Evolutionary conservation across 805 yeast species (phyloP), one percentile per base, ranked within the genome.

Genomic region (Metschnikowia sp.): DNA sequence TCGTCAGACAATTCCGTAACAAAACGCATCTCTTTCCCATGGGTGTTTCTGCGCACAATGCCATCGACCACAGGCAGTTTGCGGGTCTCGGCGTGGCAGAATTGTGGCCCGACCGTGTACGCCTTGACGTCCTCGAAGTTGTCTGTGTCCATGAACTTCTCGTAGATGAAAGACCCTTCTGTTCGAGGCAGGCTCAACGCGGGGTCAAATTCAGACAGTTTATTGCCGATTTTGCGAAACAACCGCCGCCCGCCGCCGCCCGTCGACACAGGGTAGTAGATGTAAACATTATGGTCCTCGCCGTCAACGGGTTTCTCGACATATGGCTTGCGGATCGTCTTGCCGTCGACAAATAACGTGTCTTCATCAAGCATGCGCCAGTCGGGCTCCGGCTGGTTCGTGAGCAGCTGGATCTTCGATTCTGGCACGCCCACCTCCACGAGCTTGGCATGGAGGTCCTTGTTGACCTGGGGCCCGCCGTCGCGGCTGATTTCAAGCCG

Each of bases 61-160:
- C 99, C 99, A 69, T 94, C 99, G n/a, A 94, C 99, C 3, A 94
- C 99, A 1, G 99, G 99, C 0, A 97, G 89, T 65, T 94, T 94
- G 61, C 99, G 79, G 1, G 99, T 94, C 63, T 94, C 99, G 0
- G 99, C 99, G 66, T 94, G 99, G 64, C 99, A 94, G 61, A 79
- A 94, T 15, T 72, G 72, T 3, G 85, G 82, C 1, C 99, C 98
- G 4, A 94, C 98, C 1, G 99, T 94, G 65, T 94, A 94, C 0
- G 98, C 98, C 69, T 94, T 94, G 52, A 94, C 99, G 66, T 94
- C 99, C 69, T 94, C 99, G 61, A 90, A 91, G 63, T 94, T 94
- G 65, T 94, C 97, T 2, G 99, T 92, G 63, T 94, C 97, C 92
- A 94, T 90, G 59, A 94, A 94, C 66, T 86, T 77, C 67, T 94